Evolutionary conservation across 75 land plant genomes (phyloP).

Genomic region (Sequoia sempervirens): DNA sequence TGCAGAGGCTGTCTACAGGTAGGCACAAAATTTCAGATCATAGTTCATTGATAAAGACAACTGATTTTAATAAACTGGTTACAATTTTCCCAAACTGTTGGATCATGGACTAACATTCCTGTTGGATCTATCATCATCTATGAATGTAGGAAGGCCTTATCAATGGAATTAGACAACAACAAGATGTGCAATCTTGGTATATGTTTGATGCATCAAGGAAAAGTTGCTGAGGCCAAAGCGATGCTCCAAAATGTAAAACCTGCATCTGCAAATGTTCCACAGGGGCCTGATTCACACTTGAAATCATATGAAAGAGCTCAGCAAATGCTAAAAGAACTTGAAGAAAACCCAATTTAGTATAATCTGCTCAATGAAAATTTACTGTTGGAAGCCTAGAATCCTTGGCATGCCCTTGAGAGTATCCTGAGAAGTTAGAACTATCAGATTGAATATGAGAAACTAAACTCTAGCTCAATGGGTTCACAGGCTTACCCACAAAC

Average conservation of each 20-base stretch:
- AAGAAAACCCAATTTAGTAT: conserved; percentile 2
- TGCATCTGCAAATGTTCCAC: conserved; percentile 14
- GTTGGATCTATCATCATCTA: not conserved
- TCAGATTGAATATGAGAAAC: not conserved
- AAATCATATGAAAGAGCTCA: conserved; percentile 55
- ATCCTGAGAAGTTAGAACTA: not conserved
- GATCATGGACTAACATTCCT: not conserved
- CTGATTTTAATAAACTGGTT: not conserved
- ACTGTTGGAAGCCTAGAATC: not conserved
- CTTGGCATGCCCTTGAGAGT: not conserved
- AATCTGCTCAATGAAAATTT: not conserved
- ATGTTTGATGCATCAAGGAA: conserved; percentile 50
- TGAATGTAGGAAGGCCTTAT: conserved; percentile 39
- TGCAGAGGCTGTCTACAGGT: conserved; percentile 34
- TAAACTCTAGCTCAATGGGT: not conserved
- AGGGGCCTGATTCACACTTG: conserved; percentile 37
- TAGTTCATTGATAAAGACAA: not conserved
- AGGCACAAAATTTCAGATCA: not conserved
- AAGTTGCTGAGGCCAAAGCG: conserved; percentile 35
- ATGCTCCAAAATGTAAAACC: conserved; percentile 26
- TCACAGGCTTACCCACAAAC: not conserved
- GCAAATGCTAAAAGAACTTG: conserved; percentile 40
- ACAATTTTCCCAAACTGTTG: not conserved
- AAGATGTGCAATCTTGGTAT: conserved; percentile 60
- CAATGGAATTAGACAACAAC: conserved; percentile 45